Conservation (phyloP, 2,329 filamentous ascomycete species). For the Penicillium sp. region DNA sequence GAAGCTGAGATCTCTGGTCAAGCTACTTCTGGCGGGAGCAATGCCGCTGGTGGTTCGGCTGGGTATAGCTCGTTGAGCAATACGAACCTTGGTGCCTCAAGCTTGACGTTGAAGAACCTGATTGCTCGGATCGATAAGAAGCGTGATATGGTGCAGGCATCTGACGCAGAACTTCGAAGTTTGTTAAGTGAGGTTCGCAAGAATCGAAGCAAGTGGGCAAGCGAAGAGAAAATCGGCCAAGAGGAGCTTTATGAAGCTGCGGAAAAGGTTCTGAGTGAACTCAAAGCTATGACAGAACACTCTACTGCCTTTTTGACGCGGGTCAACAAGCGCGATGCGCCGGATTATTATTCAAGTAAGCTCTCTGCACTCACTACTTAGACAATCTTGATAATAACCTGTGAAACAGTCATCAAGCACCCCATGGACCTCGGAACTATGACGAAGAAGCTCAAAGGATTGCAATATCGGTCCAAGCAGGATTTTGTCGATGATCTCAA, state of each 20-base stretch:
- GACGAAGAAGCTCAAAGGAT: conserved; percentile 91
- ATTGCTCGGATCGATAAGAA: conserved; percentile 95
- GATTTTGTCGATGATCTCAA: conserved; percentile 94
- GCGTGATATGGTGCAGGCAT: conserved; percentile 83
- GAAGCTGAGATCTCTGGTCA: conserved; percentile 86
- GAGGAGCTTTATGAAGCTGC: conserved; percentile 96
- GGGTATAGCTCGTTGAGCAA: conserved; percentile 88
- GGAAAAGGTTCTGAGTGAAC: conserved; percentile 93
- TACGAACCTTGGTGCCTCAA: conserved; percentile 92
- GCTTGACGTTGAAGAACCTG: conserved; percentile 91
- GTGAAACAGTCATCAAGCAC: conserved; percentile 75
- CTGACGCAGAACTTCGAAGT: conserved; percentile 85
- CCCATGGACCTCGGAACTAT: conserved; percentile 98
- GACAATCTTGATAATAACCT: conserved; percentile 20
- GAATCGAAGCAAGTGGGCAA: conserved; percentile 98
- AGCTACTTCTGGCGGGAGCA: conserved; percentile 54
- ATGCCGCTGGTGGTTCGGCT: conserved; percentile 54
- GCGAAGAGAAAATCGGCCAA: conserved; percentile 94
- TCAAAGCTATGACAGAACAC: conserved; percentile 96
- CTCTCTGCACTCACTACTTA: not conserved
- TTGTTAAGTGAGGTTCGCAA: conserved; percentile 97
- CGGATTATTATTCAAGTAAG: conserved; percentile 89
- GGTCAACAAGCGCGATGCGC: conserved; percentile 95
- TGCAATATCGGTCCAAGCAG: conserved; percentile 81
- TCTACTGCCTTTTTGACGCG: conserved; percentile 92